Percentiles rank a stretch among this genome's conserved stretches.
Conservation (phyloP, 1,284 basidiomycete species). For the Pseudozyma sp. region DNA sequence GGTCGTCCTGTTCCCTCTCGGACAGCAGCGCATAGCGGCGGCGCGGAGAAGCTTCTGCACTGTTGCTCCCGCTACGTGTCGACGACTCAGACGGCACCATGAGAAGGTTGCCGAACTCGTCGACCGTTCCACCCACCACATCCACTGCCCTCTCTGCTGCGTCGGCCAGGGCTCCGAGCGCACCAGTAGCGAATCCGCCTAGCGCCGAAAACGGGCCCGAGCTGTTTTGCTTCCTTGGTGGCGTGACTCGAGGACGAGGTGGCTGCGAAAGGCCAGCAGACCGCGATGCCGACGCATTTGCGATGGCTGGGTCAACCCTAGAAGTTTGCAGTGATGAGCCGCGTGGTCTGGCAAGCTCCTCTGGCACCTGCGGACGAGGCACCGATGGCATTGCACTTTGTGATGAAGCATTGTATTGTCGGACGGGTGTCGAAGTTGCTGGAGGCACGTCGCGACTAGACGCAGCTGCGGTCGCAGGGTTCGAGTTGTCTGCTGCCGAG, state of each 20-base stretch:
- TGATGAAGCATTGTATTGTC: background rate
- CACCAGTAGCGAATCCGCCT: conserved; percentile 46
- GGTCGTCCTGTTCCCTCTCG: conserved; percentile 17
- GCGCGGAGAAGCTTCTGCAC: conserved; percentile 29
- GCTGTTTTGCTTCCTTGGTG: conserved; percentile 30
- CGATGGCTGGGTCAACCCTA: conserved; percentile 1
- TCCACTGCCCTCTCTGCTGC: conserved; percentile 50
- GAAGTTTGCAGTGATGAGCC: conserved; percentile 1
- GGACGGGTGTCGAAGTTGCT: background rate
- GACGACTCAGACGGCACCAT: conserved; percentile 40
- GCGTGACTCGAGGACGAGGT: conserved; percentile 25
- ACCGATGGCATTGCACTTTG: background rate
- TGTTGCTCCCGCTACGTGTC: conserved; percentile 6
- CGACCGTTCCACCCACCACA: conserved; percentile 49
- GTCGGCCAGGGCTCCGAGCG: conserved; percentile 39
- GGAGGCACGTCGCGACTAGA: too few species aligned
- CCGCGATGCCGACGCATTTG: conserved; percentile 4
- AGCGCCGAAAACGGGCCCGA: conserved; percentile 40
- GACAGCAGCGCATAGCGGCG: conserved; percentile 25
- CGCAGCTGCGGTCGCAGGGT: background rate
- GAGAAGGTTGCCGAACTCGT: conserved; percentile 47
- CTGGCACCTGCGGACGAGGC: conserved; percentile 1
- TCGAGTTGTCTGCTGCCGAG: background rate
- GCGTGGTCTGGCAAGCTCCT: background rate
- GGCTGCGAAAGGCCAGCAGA: conserved; percentile 10